Conservation (phyloP, 1,139 yeast species). For the Torulaspora globosa region DNA sequence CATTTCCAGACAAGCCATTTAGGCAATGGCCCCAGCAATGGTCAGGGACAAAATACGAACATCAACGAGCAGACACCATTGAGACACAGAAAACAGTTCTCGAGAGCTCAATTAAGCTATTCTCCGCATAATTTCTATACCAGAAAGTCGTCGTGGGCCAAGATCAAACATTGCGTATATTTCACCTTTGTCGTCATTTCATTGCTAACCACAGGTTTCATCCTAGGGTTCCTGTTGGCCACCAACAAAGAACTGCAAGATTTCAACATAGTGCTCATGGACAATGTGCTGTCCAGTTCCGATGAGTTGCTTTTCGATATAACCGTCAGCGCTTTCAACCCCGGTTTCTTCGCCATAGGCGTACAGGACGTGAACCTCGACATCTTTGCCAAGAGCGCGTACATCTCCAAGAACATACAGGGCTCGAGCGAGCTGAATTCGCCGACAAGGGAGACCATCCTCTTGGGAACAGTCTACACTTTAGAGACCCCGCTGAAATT, state of each 20-base stretch:
- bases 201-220: slow-evolving; percentile 66
- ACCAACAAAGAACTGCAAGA: slow-evolving; percentile 78
- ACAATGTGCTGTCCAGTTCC: slow-evolving; percentile 71
- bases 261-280: slow-evolving; percentile 56
- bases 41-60: slow-evolving; percentile 3
- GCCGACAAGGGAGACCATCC: slow-evolving; percentile 51
- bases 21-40: not conserved
- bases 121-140: slow-evolving; percentile 55
- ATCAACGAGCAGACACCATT: slow-evolving; percentile 18
- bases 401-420: slow-evolving; percentile 26
- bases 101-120: slow-evolving; percentile 42
- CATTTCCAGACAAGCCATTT: slow-evolving; percentile 6
- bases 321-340: slow-evolving; percentile 75
- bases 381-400: slow-evolving; percentile 78
- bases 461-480: slow-evolving; percentile 63
- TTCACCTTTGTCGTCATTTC: slow-evolving; percentile 51
- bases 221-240: slow-evolving; percentile 79
- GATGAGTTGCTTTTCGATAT: slow-evolving; percentile 83
- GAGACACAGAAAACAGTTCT: slow-evolving; percentile 9
- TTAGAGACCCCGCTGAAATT: slow-evolving; percentile 74
- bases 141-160: slow-evolving; percentile 34
- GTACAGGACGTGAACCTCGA: slow-evolving; percentile 71
- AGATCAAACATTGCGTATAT: slow-evolving; percentile 50
- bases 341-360: slow-evolving; percentile 71
- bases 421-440: slow-evolving; percentile 24